These are phyloP conservation scores for Phytophthora sansomeana DNA, from an alignment of 352 stramenopile species.

Conservation along the genomic window DNA sequence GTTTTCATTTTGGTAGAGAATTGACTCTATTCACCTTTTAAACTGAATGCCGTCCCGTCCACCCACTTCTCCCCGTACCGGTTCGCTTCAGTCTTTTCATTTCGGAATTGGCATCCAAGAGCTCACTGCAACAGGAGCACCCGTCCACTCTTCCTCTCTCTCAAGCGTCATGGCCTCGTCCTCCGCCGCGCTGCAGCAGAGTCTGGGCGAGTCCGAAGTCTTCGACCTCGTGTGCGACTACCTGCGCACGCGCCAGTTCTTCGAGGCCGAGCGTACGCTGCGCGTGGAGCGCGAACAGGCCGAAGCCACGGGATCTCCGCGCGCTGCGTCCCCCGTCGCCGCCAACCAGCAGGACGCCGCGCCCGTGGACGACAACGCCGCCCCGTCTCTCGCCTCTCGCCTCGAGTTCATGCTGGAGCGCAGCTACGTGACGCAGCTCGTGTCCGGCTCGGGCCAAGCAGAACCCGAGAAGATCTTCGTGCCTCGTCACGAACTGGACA, in stretches of 20 bases:
- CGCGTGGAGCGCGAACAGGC: slow-evolving; percentile 73
- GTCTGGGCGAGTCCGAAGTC: slow-evolving; percentile 82
- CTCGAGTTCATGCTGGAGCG: slow-evolving; percentile 85
- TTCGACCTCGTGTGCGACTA: slow-evolving; percentile 92
- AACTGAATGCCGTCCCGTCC: slow-evolving; percentile 15
- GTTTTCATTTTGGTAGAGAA: too few relatives aligned
- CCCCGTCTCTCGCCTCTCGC: slow-evolving; percentile 58
- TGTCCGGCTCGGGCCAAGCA: slow-evolving; percentile 66
- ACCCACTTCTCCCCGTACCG: slow-evolving; percentile 24
- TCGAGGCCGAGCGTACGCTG: slow-evolving; percentile 79
- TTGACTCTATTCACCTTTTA: neutral
- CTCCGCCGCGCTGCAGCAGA: slow-evolving; percentile 75
- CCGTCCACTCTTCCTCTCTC: slow-evolving; percentile 11
- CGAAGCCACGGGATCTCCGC: slow-evolving; percentile 20
- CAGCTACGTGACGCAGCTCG: slow-evolving; percentile 86
- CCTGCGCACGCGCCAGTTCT: slow-evolving; percentile 88
- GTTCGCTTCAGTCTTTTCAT: slow-evolving; percentile 13
- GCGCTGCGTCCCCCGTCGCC: slow-evolving; percentile 34
- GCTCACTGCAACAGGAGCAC: slow-evolving; percentile 27
- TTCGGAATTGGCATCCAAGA: slow-evolving; percentile 41
- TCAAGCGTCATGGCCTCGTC: slow-evolving; percentile 55
- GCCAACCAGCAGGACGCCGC: slow-evolving; percentile 47
- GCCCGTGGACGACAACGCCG: slow-evolving; percentile 10
- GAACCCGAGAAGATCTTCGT: slow-evolving; percentile 85
- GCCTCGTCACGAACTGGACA: slow-evolving; percentile 68